phyloP scores from a whole-genome alignment of 805 yeast species.

The Starmerella sp. region DNA sequence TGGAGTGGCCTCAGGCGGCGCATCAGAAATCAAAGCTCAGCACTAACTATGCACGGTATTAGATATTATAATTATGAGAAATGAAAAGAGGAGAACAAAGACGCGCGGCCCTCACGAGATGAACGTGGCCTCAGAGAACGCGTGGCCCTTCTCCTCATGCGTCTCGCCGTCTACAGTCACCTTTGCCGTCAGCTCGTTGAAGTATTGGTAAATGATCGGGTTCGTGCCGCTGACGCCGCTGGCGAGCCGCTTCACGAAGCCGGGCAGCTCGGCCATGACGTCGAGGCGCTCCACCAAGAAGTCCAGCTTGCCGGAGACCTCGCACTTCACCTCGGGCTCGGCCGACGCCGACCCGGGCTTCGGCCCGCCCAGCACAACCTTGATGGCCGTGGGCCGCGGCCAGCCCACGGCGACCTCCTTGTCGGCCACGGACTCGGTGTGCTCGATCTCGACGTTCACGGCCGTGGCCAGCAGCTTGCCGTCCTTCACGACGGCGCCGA shows the following conservation, averaged over 20 bases:
- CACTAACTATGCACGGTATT: background rate
- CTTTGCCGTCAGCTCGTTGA: constrained; percentile 48
- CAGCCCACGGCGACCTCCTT: constrained; percentile 64
- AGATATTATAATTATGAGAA: background rate
- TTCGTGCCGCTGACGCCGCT: constrained; percentile 91
- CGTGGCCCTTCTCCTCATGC: constrained; percentile 47
- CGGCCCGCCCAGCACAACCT: constrained; percentile 46
- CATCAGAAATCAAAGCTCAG: background rate
- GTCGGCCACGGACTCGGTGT: constrained; percentile 43
- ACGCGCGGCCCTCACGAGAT: constrained; percentile 32
- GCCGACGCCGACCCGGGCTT: constrained; percentile 31
- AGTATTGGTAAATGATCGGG: constrained; percentile 92
- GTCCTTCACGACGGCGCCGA: constrained; percentile 62
- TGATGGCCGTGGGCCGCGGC: constrained; percentile 68
- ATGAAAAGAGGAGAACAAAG: background rate
- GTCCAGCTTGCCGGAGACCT: constrained; percentile 47
- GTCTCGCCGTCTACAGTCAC: constrained; percentile 33
- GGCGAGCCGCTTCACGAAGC: constrained; percentile 83
- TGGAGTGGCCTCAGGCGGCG: background rate
- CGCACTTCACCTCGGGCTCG: constrained; percentile 38
- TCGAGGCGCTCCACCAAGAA: constrained; percentile 79
- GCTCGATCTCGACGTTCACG: constrained; percentile 41
- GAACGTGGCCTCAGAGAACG: constrained; percentile 72
- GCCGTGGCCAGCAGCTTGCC: constrained; percentile 56
- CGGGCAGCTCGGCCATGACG: constrained; percentile 95